These are phyloP conservation scores for Simmondsia chinensis DNA, from an alignment of 148 eudicot genomes.

Conservation along the genomic window DNA sequence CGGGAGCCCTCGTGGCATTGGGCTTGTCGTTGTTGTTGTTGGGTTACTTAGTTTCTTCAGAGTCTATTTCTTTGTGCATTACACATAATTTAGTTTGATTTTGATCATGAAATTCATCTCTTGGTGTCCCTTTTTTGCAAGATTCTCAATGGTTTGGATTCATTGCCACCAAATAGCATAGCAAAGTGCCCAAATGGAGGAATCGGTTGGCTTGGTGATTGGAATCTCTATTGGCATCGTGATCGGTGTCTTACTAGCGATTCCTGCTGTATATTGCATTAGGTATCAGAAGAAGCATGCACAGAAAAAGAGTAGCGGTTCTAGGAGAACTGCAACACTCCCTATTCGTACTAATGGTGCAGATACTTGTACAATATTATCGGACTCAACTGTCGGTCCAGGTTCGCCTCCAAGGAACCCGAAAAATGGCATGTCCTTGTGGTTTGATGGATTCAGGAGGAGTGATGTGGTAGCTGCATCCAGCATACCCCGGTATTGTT, in stretches of 20 bases:
- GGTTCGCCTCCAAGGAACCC: constrained; percentile 53
- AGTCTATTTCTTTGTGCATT: too few species aligned
- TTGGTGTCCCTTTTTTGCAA: too few species aligned
- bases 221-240: constrained; percentile 90
- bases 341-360: constrained; percentile 76
- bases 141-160: constrained; percentile 31
- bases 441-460: constrained; percentile 71
- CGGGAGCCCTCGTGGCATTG: too few species aligned
- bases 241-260: constrained; percentile 63
- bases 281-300: constrained; percentile 52
- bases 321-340: constrained; percentile 53
- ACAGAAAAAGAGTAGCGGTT: constrained; percentile 60
- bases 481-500: constrained; percentile 76
- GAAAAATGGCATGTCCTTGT: constrained; percentile 35
- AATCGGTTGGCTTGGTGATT: constrained; percentile 53
- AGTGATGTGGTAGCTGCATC: constrained; percentile 64
- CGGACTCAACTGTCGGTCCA: constrained; percentile 76
- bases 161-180: constrained; percentile 6
- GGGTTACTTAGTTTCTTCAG: too few species aligned
- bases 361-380: constrained; percentile 61
- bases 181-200: constrained; percentile 49
- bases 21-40: too few species aligned
- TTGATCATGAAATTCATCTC: too few species aligned
- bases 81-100: too few species aligned
- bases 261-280: constrained; percentile 50